Conservation (phyloP, 164 flowering plant genomes). For the Nelumbo lutea region DNA sequence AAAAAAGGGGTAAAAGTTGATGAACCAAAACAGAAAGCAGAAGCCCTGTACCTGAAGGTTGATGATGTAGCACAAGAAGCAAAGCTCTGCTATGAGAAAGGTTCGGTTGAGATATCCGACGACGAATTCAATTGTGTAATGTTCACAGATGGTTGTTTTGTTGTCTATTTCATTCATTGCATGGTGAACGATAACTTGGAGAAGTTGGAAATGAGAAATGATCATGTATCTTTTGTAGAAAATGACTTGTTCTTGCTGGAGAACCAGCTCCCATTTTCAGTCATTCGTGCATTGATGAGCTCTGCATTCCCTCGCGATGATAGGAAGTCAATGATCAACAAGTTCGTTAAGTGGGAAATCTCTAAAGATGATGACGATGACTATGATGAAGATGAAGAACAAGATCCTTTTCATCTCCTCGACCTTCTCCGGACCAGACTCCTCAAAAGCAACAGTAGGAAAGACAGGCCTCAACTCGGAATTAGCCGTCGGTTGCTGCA, state of each 20-base stretch:
- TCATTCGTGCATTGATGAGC: not conserved
- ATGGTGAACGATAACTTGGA: not conserved
- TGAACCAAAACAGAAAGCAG: not conserved
- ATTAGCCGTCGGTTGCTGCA: no score
- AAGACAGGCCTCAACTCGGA: no score
- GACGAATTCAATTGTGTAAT: not conserved
- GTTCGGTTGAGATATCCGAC: not conserved
- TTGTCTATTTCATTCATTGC: not conserved
- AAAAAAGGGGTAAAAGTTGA: no score
- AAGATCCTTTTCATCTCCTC: constrained; percentile 6
- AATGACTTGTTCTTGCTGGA: constrained; percentile 1
- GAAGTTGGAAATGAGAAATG: not conserved
- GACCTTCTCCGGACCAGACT: not conserved
- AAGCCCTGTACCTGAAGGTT: not conserved
- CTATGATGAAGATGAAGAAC: not conserved
- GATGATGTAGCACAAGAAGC: not conserved
- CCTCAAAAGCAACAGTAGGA: not conserved
- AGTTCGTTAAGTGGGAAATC: not conserved
- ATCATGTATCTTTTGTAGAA: not conserved
- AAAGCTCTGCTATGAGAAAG: not conserved
- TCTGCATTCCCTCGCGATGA: not conserved
- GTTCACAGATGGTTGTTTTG: not conserved
- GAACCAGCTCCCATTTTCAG: not conserved
- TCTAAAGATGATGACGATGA: not conserved
- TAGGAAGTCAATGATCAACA: no score